phyloP scores from a whole-genome alignment of 2,329 filamentous ascomycete species.

The Cladophialophora exuberans region DNA sequence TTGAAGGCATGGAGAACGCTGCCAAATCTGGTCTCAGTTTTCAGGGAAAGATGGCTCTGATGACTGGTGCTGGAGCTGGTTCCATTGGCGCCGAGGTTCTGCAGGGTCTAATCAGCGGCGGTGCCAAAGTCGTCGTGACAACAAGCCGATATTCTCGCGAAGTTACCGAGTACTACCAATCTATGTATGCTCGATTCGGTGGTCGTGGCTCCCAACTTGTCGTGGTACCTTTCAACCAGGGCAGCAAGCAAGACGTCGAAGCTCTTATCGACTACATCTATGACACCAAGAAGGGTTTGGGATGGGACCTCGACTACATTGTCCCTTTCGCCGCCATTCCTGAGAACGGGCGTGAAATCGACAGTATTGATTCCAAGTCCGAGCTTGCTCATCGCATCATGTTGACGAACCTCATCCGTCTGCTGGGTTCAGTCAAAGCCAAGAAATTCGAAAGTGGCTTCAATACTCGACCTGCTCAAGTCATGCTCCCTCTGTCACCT shows the following conservation, averaged over 20 bases:
- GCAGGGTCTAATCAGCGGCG: slow-evolving; percentile 92
- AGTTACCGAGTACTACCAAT: slow-evolving; percentile 98
- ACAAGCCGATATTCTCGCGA: slow-evolving; percentile 95
- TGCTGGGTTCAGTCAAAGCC: slow-evolving; percentile 86
- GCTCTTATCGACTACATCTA: slow-evolving; percentile 95
- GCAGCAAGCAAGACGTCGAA: slow-evolving; percentile 96
- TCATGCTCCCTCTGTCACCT: slow-evolving; percentile 91
- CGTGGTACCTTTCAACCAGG: slow-evolving; percentile 98
- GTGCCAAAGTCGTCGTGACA: slow-evolving; percentile 94
- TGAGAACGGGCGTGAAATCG: slow-evolving; percentile 96
- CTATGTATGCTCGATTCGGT: slow-evolving; percentile 95
- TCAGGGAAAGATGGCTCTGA: slow-evolving; percentile 91
- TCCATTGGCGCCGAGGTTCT: slow-evolving; percentile 97
- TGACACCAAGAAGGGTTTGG: slow-evolving; percentile 91
- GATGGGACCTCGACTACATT: slow-evolving; percentile 96
- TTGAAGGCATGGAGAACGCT: slow-evolving; percentile 87
- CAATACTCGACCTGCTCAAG: slow-evolving; percentile 93
- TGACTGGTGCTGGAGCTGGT: slow-evolving; percentile 97
- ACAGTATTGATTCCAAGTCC: slow-evolving; percentile 94
- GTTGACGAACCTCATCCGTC: slow-evolving; percentile 93
- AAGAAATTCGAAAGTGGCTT: slow-evolving; percentile 88
- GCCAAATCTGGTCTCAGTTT: slow-evolving; percentile 87
- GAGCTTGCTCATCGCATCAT: slow-evolving; percentile 98
- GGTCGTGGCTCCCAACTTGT: slow-evolving; percentile 94
- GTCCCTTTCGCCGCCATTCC: slow-evolving; percentile 97